phyloP scores from a whole-genome alignment of 2,329 filamentous ascomycete species.

The Coleophoma eucalyptorum region DNA sequence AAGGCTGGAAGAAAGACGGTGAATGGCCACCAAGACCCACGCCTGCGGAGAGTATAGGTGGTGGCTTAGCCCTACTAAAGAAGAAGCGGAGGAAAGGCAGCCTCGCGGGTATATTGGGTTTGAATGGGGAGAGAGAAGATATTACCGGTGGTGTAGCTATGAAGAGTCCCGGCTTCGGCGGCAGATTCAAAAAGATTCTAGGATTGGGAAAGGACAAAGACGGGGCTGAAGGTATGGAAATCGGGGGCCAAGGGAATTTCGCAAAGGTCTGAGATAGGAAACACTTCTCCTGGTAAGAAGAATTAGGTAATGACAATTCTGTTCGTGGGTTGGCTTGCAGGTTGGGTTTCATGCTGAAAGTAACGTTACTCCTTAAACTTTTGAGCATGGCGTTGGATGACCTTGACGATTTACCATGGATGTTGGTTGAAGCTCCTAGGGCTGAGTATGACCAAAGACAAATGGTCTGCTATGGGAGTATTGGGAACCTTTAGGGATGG shows the following conservation, averaged over 20 bases:
- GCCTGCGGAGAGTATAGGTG: constrained; percentile 30
- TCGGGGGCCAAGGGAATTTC: not conserved
- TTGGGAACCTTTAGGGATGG: no score
- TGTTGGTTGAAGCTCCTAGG: no score
- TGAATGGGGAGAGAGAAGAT: constrained; percentile 7
- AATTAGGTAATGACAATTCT: no score
- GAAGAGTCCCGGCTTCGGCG: constrained; percentile 6
- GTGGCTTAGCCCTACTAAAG: constrained; percentile 4
- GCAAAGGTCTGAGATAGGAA: no score
- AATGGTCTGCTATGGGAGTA: no score
- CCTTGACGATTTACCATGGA: no score
- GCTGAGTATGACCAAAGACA: no score
- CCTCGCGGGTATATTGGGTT: constrained; percentile 21
- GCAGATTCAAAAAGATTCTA: constrained; percentile 18
- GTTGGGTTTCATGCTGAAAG: no score
- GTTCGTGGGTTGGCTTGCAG: no score
- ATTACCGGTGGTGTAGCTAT: constrained; percentile 1
- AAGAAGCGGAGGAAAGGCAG: constrained; percentile 21
- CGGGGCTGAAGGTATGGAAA: not conserved
- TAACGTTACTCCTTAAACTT: no score
- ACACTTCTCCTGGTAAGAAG: no score
- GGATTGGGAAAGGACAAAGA: constrained; percentile 6
- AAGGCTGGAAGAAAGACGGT: constrained; percentile 88
- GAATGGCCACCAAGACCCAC: constrained; percentile 78
- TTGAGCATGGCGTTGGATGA: no score